Evolutionary conservation across 495 filamentous ascomycete species (phyloP).

Genomic region (Talaromyces stipitatus): DNA sequence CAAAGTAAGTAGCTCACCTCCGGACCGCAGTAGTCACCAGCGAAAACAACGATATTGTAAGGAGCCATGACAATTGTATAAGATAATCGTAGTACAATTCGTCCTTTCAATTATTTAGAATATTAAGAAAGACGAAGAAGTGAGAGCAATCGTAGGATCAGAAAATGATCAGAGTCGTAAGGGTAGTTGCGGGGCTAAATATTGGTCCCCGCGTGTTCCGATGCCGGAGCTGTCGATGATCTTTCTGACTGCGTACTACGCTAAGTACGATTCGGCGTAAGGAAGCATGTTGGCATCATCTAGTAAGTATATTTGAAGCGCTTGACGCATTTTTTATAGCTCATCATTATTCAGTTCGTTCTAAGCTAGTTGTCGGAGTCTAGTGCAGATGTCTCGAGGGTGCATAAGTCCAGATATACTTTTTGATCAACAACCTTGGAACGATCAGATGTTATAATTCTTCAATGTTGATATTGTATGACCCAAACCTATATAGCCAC

Average conservation of each 20-base stretch:
- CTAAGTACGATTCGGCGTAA: too few species aligned
- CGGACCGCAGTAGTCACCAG: constrained; percentile 89
- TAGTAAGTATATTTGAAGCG: too few species aligned
- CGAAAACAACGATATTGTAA: constrained; percentile 61
- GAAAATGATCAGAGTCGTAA: neutral
- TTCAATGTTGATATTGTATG: neutral
- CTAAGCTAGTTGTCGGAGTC: too few species aligned
- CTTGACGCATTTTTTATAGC: too few species aligned
- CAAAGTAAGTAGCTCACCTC: constrained; percentile 53
- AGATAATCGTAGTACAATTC: neutral
- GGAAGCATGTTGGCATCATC: too few species aligned
- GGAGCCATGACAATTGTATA: constrained; percentile 30
- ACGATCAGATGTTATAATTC: too few species aligned
- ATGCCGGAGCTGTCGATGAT: constrained; percentile 1
- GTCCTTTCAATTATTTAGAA: neutral
- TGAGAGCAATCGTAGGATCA: neutral
- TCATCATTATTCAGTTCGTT: too few species aligned
- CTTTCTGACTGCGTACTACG: neutral
- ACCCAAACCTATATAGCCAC: neutral
- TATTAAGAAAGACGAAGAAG: constrained; percentile 2
- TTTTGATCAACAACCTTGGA: too few species aligned
- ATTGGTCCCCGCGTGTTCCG: neutral
- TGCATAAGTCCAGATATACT: too few species aligned
- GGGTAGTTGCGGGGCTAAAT: neutral
- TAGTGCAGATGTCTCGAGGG: too few species aligned